These are phyloP conservation scores for Ochromonas danica DNA, from an alignment of 108 stramenopile species.

Conservation along the genomic window DNA sequence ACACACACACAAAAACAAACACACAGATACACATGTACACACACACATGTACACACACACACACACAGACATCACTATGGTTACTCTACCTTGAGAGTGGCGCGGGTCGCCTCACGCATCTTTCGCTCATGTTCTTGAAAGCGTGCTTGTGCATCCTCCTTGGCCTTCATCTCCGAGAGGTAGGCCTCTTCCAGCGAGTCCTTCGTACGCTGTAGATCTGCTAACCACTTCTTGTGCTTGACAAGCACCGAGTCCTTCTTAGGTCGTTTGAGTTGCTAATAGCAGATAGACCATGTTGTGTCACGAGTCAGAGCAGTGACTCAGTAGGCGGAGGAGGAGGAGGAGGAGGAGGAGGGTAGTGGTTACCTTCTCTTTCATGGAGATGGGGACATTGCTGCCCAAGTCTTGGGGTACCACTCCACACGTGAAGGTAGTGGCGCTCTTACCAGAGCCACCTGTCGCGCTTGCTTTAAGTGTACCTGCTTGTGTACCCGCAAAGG, in stretches of 20 bases:
- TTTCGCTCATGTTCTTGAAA: constrained; percentile 28
- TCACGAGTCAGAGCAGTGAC: not conserved
- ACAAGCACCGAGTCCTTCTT: constrained; percentile 31
- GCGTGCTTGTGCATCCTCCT: not conserved
- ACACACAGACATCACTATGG: too few species aligned
- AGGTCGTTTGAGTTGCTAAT: not conserved
- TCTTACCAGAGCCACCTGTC: not conserved
- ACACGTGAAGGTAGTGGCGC: constrained; percentile 1
- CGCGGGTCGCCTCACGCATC: not conserved
- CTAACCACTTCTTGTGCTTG: constrained; percentile 35
- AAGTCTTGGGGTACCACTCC: not conserved
- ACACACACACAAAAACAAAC: too few species aligned
- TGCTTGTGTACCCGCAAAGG: constrained; percentile 29
- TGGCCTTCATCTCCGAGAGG: not conserved
- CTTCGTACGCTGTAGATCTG: constrained; percentile 31
- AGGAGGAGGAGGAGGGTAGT: too few species aligned
- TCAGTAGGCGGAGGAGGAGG: too few species aligned
- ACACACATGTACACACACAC: too few species aligned
- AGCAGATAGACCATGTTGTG: not conserved
- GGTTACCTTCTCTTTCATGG: constrained; percentile 11
- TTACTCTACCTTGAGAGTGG: too few species aligned
- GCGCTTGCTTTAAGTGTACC: not conserved
- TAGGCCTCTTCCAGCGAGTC: constrained; percentile 4
- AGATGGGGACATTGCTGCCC: not conserved
- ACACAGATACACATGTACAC: too few species aligned